These are phyloP conservation scores for Pichia sp. DNA, from an alignment of 1,139 yeast genomes.

Conservation along the genomic window DNA sequence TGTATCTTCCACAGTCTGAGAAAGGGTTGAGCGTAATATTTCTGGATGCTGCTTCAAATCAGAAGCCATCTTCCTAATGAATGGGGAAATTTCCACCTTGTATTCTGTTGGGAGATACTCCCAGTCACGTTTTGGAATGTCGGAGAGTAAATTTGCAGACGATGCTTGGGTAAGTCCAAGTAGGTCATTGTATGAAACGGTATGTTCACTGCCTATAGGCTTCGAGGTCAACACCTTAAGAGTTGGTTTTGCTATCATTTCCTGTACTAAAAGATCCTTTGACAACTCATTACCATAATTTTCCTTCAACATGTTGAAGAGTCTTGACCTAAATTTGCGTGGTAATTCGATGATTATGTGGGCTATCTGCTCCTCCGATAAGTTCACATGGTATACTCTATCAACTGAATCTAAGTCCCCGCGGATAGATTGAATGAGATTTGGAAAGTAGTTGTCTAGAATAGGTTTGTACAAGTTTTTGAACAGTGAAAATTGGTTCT, in stretches of 20 bases:
- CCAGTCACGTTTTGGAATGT: slow-evolving; percentile 28
- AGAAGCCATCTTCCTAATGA: slow-evolving; percentile 37
- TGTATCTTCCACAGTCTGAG: slow-evolving; percentile 47
- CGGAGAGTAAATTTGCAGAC: background rate
- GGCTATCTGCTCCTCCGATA: slow-evolving; percentile 28
- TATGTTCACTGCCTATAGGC: background rate
- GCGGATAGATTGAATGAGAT: slow-evolving; percentile 21
- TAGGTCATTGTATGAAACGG: slow-evolving; percentile 8
- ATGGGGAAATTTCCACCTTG: slow-evolving; percentile 29
- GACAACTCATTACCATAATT: slow-evolving; percentile 30
- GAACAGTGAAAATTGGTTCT: slow-evolving; percentile 67
- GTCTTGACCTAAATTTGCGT: slow-evolving; percentile 42
- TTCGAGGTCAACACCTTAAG: background rate
- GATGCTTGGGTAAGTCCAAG: background rate
- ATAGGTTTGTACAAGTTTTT: slow-evolving; percentile 68
- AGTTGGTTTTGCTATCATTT: slow-evolving; percentile 17
- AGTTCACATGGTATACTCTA: slow-evolving; percentile 23
- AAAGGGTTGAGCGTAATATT: slow-evolving; percentile 37
- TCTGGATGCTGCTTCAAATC: slow-evolving; percentile 27
- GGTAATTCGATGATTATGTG: slow-evolving; percentile 46
- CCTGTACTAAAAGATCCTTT: slow-evolving; percentile 27
- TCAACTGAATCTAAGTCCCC: background rate
- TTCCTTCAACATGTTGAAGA: slow-evolving; percentile 40
- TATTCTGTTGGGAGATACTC: slow-evolving; percentile 28
- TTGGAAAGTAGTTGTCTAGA: slow-evolving; percentile 41